Conservation (phyloP, 345 rosid species). For the Firmiana major region DNA sequence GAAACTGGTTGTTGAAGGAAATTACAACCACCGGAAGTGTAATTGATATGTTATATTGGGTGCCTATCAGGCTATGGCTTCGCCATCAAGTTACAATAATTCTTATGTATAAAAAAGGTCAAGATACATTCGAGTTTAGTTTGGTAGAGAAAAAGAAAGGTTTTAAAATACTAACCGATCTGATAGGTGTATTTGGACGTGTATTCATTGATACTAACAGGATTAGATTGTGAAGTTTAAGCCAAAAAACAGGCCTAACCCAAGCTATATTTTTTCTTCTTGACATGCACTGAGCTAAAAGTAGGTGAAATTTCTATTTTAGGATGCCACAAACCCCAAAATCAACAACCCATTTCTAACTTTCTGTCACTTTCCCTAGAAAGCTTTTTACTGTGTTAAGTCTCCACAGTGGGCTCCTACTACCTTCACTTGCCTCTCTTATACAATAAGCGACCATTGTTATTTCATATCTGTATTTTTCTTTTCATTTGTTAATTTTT, state of each 20-base stretch:
- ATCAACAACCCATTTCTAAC: background rate
- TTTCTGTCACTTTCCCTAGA: constrained; percentile 9
- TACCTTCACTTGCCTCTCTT: constrained; percentile 25
- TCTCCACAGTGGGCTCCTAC: constrained; percentile 13
- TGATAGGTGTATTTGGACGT: constrained; percentile 17
- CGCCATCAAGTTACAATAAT: constrained; percentile 37
- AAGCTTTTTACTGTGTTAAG: constrained; percentile 12
- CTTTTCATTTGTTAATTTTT: background rate
- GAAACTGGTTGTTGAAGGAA: background rate
- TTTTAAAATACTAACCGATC: constrained; percentile 1
- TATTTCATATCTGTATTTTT: background rate
- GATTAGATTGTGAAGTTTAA: background rate
- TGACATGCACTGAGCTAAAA: constrained; percentile 7
- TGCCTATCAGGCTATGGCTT: constrained; percentile 35
- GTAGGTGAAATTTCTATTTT: constrained; percentile 26
- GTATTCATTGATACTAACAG: background rate
- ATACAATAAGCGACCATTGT: constrained; percentile 18
- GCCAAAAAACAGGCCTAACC: background rate
- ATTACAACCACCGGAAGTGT: constrained; percentile 8
- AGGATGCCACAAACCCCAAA: background rate
- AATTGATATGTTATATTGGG: constrained; percentile 31
- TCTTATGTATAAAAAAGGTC: constrained; percentile 20
- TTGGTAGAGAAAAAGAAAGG: constrained; percentile 16
- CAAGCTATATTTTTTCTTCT: background rate
- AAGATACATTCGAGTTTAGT: constrained; percentile 16